Evolutionary conservation across 2,329 filamentous ascomycete genomes (phyloP).

Genomic region (Penicillium griseofulvum): DNA sequence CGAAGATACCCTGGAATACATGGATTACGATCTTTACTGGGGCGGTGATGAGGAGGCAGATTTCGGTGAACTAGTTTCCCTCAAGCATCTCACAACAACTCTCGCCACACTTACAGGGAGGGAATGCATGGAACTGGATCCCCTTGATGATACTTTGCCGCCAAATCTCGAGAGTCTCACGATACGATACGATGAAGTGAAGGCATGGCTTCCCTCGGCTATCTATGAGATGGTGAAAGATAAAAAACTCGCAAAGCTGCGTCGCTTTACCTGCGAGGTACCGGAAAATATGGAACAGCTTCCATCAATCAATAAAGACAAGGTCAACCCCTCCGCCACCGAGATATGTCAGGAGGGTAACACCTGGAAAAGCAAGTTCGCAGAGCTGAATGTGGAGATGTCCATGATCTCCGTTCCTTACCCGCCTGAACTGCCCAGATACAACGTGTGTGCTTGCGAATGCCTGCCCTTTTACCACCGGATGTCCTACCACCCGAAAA

Average conservation of each 20-base stretch:
- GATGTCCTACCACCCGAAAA: neutral
- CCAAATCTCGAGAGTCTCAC: constrained; percentile 7
- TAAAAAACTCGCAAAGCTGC: neutral
- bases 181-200: constrained; percentile 3
- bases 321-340: neutral
- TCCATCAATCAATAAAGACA: neutral
- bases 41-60: neutral
- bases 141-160: neutral
- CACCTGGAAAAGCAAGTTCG: constrained; percentile 3
- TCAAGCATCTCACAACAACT: constrained; percentile 8
- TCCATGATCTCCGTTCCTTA: neutral
- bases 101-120: neutral
- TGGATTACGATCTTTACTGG: constrained; percentile 10
- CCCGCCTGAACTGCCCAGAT: constrained; percentile 1
- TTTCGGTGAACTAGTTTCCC: neutral
- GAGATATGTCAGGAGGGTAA: constrained; percentile 5
- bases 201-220: neutral
- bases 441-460: constrained; percentile 8
- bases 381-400: neutral
- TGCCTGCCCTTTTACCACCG: constrained; percentile 7
- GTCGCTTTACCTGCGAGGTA: constrained; percentile 3
- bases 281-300: neutral
- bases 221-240: neutral
- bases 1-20: neutral
- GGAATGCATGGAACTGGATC: neutral